These are phyloP conservation scores for Flaveria brownii DNA, from an alignment of 129 eudicot species.

Conservation along the genomic window DNA sequence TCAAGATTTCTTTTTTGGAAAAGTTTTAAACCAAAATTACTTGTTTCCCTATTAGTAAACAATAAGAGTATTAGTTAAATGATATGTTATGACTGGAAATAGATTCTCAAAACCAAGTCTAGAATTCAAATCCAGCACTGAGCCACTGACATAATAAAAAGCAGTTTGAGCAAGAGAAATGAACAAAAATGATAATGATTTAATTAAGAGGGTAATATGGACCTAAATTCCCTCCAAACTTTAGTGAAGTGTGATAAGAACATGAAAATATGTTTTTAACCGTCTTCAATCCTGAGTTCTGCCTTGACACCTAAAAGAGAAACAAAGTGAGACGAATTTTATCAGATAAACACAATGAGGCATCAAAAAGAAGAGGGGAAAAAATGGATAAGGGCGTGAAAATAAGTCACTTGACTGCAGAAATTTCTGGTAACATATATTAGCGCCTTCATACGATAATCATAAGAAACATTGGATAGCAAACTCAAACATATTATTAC, in stretches of 20 bases:
- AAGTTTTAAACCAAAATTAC: background rate
- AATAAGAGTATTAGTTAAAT: background rate
- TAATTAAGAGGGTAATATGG: conserved; percentile 7
- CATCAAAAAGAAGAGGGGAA: background rate
- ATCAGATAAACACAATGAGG: conserved; percentile 5
- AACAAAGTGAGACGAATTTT: background rate
- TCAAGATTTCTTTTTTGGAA: background rate
- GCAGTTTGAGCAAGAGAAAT: background rate
- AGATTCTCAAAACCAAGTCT: conserved; percentile 14
- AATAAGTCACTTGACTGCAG: background rate
- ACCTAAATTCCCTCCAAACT: conserved; percentile 27
- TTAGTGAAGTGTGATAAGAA: conserved; percentile 29
- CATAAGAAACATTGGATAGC: too few species aligned
- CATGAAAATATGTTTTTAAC: conserved; percentile 22
- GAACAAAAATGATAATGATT: background rate
- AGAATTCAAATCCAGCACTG: background rate
- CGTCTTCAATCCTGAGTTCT: conserved; percentile 14
- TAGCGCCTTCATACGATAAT: background rate
- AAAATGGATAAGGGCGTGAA: background rate
- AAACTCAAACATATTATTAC: background rate
- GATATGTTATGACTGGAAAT: background rate
- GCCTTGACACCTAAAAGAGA: conserved; percentile 23
- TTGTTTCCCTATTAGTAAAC: background rate
- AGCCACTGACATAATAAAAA: background rate
- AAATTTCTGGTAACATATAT: background rate